Conservation (phyloP, 148 eudicot genomes). For the Spergularia bocconei region DNA sequence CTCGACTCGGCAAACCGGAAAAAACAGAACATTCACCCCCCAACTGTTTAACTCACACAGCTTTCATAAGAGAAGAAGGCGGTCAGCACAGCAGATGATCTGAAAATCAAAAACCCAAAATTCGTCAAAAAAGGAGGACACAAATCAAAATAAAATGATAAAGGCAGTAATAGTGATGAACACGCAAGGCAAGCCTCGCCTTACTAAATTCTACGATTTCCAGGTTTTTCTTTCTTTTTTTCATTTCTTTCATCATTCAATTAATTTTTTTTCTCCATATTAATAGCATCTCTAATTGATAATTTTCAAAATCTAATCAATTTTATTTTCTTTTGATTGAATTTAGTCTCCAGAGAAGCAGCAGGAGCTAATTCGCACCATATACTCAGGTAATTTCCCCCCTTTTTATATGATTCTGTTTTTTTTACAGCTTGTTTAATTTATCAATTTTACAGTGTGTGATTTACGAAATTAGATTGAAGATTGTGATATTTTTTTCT, state of each 20-base stretch:
- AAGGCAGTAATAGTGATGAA: constrained; percentile 48
- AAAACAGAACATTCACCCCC: too few species aligned
- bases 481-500: too few species aligned
- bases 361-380: constrained; percentile 64
- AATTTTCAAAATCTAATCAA: neutral
- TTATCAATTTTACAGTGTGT: neutral
- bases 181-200: constrained; percentile 45
- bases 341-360: constrained; percentile 72
- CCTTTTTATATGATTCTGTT: neutral
- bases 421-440: neutral
- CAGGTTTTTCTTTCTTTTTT: constrained; percentile 18
- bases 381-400: constrained; percentile 47
- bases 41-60: too few species aligned
- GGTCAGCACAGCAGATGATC: neutral
- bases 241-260: neutral
- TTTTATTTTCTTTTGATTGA: neutral
- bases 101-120: too few species aligned
- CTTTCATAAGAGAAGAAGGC: neutral
- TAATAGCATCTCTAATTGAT: too few species aligned
- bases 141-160: constrained; percentile 28
- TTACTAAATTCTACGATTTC: constrained; percentile 39
- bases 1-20: too few species aligned
- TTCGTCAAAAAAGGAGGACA: neutral
- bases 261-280: too few species aligned
- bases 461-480: neutral